A percentile compares a stretch with the other conserved stretches of the same genome.
Evolutionary conservation across 2,329 filamentous ascomycete species (phyloP).

Genomic region (Dissoconium aciculare): DNA sequence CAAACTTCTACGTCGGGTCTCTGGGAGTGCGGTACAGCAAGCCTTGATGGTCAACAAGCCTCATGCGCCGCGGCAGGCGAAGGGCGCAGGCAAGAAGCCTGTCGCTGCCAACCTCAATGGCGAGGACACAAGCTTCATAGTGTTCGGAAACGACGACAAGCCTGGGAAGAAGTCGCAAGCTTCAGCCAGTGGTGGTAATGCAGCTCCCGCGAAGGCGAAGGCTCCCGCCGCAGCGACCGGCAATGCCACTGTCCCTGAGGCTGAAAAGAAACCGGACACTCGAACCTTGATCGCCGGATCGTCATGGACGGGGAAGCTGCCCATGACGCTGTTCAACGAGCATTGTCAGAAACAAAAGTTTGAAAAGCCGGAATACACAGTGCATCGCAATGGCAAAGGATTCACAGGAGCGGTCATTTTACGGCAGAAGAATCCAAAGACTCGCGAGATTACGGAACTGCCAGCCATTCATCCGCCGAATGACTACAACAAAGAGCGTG

Average conservation of each 20-base stretch:
- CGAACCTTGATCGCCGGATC: conserved; percentile 78
- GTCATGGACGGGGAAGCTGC: conserved; percentile 95
- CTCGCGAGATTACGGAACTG: conserved; percentile 56
- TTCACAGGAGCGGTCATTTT: conserved; percentile 65
- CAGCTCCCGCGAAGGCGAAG: conserved; percentile 18
- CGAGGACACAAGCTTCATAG: conserved; percentile 36
- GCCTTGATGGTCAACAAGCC: conserved; percentile 38
- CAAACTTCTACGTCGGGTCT: too few species aligned
- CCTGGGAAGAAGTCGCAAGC: conserved; percentile 29
- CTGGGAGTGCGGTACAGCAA: too few species aligned
- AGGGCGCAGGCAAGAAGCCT: conserved; percentile 22
- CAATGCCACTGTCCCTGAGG: conserved; percentile 14
- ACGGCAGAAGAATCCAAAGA: conserved; percentile 61
- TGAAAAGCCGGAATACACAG: conserved; percentile 84
- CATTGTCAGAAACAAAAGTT: conserved; percentile 93
- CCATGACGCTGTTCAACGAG: conserved; percentile 83
- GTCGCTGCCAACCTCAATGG: conserved; percentile 24
- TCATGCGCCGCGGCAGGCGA: conserved; percentile 31
- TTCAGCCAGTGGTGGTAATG: conserved; percentile 7
- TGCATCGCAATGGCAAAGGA: conserved; percentile 28
- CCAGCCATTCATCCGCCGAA: conserved; percentile 71
- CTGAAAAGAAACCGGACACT: conserved; percentile 45
- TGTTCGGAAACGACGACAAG: conserved; percentile 31
- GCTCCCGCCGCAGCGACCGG: conserved; percentile 10
- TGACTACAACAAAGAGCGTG: conserved; percentile 55